A percentile compares a stretch with the other conserved stretches of the same genome.
These are phyloP conservation scores for Shiraia bambusicola DNA, from an alignment of 2,329 filamentous ascomycete species.

Conservation along the genomic window DNA sequence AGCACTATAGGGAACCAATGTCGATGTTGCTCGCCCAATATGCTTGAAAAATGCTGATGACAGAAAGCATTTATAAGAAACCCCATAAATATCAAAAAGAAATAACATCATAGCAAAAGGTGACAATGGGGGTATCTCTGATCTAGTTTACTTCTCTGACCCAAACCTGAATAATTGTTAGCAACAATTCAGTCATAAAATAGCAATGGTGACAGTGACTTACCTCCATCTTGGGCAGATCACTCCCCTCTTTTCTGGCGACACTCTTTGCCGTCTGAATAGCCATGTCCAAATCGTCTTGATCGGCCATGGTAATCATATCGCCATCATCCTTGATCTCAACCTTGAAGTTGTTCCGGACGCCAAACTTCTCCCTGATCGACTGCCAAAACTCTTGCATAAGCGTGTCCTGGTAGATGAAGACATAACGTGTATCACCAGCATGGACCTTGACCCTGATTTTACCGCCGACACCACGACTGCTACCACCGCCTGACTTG, in stretches of 20 bases:
- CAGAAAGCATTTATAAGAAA: neutral
- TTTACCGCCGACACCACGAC: constrained; percentile 59
- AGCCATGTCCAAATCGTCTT: constrained; percentile 92
- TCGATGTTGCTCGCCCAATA: constrained; percentile 9
- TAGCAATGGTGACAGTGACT: constrained; percentile 43
- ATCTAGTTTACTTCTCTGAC: constrained; percentile 46
- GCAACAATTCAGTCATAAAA: constrained; percentile 1
- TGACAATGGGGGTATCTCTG: constrained; percentile 43
- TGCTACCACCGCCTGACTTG: constrained; percentile 49
- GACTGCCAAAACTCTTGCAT: constrained; percentile 77
- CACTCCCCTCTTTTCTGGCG: constrained; percentile 71
- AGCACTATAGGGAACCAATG: constrained; percentile 9
- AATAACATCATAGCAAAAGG: constrained; percentile 24
- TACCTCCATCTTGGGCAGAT: constrained; percentile 95
- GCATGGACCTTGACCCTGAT: constrained; percentile 90
- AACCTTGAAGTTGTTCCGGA: constrained; percentile 79
- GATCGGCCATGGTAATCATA: constrained; percentile 96
- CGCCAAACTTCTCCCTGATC: constrained; percentile 83
- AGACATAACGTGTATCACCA: constrained; percentile 85
- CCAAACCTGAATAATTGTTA: constrained; percentile 52
- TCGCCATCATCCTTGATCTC: constrained; percentile 88
- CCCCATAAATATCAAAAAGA: constrained; percentile 3
- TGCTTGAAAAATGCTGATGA: constrained; percentile 1
- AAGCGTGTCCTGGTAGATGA: constrained; percentile 71
- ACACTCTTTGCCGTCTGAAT: constrained; percentile 67